These are phyloP conservation scores for Saturnispora besseyi DNA, from an alignment of 805 yeast species.

Conservation along the genomic window DNA sequence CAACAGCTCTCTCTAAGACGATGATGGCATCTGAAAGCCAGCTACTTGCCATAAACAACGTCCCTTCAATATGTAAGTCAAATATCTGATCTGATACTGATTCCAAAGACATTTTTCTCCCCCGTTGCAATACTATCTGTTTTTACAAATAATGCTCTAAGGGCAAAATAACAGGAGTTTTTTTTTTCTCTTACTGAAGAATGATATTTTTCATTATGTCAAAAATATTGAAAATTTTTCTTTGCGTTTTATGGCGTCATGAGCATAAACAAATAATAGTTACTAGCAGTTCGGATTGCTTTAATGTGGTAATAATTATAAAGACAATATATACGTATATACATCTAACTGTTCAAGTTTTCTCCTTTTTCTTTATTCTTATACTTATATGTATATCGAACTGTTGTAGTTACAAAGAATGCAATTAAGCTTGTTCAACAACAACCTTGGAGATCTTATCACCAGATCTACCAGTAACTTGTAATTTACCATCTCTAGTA, in stretches of 20 bases:
- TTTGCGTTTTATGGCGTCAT: neutral
- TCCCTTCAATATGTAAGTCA: conserved; percentile 6
- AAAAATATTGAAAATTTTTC: neutral
- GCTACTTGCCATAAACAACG: conserved; percentile 4
- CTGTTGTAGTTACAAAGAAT: conserved; percentile 1
- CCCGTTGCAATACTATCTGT: neutral
- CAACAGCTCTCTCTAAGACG: conserved; percentile 2
- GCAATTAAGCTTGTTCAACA: conserved; percentile 23
- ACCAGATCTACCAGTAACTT: conserved; percentile 53
- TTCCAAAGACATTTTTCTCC: neutral
- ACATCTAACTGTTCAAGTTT: no score
- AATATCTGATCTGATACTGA: neutral
- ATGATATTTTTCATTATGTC: neutral
- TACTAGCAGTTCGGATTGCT: no score
- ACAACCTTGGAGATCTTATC: conserved; percentile 43
- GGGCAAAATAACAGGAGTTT: neutral
- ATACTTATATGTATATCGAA: neutral
- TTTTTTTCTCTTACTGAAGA: neutral
- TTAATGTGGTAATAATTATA: no score
- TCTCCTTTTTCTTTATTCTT: neutral
- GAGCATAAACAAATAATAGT: no score
- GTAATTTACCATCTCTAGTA: conserved; percentile 55
- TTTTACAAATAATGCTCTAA: neutral
- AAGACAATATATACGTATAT: no score
- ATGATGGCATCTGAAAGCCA: conserved; percentile 7